phyloP scores from a whole-genome alignment of 768 basidiomycete genomes.

The Suillus subalutaceus region DNA sequence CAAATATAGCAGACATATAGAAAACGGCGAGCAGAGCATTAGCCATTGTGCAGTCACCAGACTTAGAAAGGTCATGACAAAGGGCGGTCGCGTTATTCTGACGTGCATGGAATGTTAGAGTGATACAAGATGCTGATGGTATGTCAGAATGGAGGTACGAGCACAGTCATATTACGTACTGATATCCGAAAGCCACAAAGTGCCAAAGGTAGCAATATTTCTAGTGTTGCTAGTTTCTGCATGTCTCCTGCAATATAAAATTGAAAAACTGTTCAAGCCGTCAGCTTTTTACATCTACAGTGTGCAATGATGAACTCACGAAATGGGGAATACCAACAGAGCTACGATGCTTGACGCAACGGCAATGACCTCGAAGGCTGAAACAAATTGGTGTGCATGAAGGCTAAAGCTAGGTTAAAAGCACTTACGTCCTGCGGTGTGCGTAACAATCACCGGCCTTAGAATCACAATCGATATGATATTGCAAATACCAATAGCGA shows the following conservation, averaged over 20 bases:
- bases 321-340: constrained; percentile 18
- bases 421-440: constrained; percentile 27
- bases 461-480: constrained; percentile 20
- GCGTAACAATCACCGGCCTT: constrained; percentile 19
- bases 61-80: constrained; percentile 33
- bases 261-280: constrained; percentile 16
- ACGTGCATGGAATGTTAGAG: constrained; percentile 33
- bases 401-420: not conserved
- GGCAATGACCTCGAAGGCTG: constrained; percentile 27
- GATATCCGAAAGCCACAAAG: constrained; percentile 19
- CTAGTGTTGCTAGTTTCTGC: constrained; percentile 26
- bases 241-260: constrained; percentile 15
- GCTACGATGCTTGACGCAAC: constrained; percentile 18
- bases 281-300: not conserved
- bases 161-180: constrained; percentile 16
- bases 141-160: not conserved
- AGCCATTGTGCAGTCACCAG: constrained; percentile 23
- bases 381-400: not conserved
- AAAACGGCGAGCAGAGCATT: constrained; percentile 31
- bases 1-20: constrained; percentile 28
- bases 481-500: constrained; percentile 19
- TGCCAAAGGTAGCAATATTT: constrained; percentile 26
- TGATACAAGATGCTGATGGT: constrained; percentile 20
- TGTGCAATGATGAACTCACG: constrained; percentile 18
- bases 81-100: constrained; percentile 21